These are phyloP conservation scores for Pythium rhizo-oryzae DNA, from an alignment of 352 stramenopile species.

Conservation along the genomic window DNA sequence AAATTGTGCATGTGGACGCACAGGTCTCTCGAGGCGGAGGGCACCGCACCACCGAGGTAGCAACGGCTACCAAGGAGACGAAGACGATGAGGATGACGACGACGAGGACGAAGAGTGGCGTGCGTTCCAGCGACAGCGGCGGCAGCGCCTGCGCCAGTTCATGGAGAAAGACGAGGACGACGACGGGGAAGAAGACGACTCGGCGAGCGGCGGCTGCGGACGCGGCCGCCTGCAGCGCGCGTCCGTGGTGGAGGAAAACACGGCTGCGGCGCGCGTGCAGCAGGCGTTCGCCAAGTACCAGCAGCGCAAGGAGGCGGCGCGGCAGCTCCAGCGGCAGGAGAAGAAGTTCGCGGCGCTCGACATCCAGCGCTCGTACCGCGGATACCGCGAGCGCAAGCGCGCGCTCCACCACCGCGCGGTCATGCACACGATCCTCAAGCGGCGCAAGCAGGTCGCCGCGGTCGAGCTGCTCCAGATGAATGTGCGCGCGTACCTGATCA, in stretches of 20 bases:
- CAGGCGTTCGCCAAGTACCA: slow-evolving; percentile 64
- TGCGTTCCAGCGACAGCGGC: slow-evolving; percentile 24
- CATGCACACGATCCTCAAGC: slow-evolving; percentile 45
- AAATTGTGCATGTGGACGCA: not conserved
- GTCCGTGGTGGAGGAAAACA: slow-evolving; percentile 50
- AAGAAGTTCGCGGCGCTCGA: slow-evolving; percentile 57
- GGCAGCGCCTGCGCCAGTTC: not conserved
- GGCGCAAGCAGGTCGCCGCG: slow-evolving; percentile 50
- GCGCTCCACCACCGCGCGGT: slow-evolving; percentile 59
- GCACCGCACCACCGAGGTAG: not conserved
- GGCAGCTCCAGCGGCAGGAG: slow-evolving; percentile 42
- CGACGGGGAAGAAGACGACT: slow-evolving; percentile 3
- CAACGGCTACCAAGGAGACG: slow-evolving; percentile 21
- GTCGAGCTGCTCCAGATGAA: slow-evolving; percentile 70
- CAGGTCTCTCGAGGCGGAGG: no score
- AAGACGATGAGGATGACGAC: slow-evolving; percentile 30
- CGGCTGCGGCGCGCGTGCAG: slow-evolving; percentile 53
- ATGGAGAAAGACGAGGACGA: slow-evolving; percentile 1
- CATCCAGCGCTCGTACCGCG: slow-evolving; percentile 70
- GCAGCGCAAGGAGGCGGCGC: slow-evolving; percentile 54
- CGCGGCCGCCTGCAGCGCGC: slow-evolving; percentile 21
- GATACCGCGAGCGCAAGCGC: slow-evolving; percentile 52
- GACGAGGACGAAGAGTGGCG: slow-evolving; percentile 29
- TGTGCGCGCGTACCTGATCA: slow-evolving; percentile 62
- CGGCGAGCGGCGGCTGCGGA: slow-evolving; percentile 1